A percentile compares a stretch with the other conserved stretches of the same genome.
Evolutionary conservation across 164 flowering plant genomes (phyloP).

Genomic region (Chimonanthus praecox): DNA sequence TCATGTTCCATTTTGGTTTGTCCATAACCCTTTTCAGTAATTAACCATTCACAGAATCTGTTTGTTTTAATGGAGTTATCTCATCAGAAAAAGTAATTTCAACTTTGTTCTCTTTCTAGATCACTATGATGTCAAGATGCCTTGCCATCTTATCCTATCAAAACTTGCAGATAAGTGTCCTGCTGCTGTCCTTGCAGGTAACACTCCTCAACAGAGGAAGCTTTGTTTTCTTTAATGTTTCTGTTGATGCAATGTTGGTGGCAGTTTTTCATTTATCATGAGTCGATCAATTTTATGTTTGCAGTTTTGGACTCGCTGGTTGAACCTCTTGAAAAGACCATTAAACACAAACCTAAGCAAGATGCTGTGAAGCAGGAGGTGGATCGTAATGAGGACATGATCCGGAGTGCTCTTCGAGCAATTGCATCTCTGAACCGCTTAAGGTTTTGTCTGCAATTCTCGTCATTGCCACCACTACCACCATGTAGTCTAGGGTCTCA

Average conservation of each 20-base stretch:
- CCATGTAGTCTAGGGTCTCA: no score
- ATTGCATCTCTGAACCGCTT: conserved; percentile 88
- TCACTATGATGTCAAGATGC: conserved; percentile 99
- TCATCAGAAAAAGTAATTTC: not conserved
- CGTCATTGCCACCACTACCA: no score
- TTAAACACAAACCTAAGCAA: conserved; percentile 84
- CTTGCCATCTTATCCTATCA: conserved; percentile 97
- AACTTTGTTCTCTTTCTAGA: conserved; percentile 37
- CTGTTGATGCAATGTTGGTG: not conserved
- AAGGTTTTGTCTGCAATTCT: conserved; percentile 39
- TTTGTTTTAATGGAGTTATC: no score
- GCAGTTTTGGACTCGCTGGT: conserved; percentile 94
- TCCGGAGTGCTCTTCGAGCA: conserved; percentile 93
- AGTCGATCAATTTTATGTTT: not conserved
- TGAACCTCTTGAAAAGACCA: conserved; percentile 93
- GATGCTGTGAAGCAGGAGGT: conserved; percentile 99
- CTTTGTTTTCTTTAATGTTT: not conserved
- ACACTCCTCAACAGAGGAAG: conserved; percentile 2
- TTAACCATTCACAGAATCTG: no score
- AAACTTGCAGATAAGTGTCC: conserved; percentile 97
- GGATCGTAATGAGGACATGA: conserved; percentile 99
- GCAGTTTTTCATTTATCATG: not conserved
- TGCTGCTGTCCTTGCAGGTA: conserved; percentile 95
- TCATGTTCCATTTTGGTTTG: no score
- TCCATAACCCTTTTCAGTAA: no score